Evolutionary conservation across 495 filamentous ascomycete species (phyloP).

Genomic region (Xylaria longipes): DNA sequence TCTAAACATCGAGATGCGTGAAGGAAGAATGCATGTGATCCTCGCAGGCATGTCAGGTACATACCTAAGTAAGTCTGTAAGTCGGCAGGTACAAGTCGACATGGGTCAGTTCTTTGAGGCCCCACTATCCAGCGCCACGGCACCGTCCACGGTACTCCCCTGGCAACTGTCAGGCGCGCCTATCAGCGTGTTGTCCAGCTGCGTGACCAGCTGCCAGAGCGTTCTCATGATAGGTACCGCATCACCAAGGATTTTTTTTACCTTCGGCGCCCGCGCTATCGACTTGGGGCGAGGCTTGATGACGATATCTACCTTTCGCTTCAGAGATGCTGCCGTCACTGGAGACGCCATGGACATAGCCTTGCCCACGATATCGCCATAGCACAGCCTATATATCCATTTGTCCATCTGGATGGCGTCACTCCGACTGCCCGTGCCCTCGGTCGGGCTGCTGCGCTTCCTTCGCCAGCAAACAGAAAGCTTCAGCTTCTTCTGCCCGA

Average conservation of each 20-base stretch:
- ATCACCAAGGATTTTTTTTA: conserved; percentile 9
- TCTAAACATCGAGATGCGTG: not conserved
- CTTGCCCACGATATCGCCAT: conserved; percentile 22
- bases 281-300: not conserved
- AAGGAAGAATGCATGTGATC: not conserved
- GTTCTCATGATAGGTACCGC: conserved; percentile 3
- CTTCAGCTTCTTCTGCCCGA: conserved; percentile 55
- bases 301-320: conserved; percentile 11
- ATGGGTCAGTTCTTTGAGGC: not conserved
- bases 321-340: conserved; percentile 22
- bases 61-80: not conserved
- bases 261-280: not conserved
- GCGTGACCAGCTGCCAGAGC: conserved; percentile 13
- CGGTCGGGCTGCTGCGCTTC: conserved; percentile 65
- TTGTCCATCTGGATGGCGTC: conserved; percentile 34
- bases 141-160: not conserved
- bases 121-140: not conserved
- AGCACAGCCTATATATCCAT: not conserved
- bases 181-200: conserved; percentile 22
- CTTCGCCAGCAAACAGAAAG: conserved; percentile 66
- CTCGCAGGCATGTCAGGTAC: not conserved
- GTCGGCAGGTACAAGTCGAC: not conserved
- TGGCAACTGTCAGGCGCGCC: conserved; percentile 26
- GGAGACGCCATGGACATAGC: conserved; percentile 26
- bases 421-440: conserved; percentile 55